Evolutionary conservation across 768 basidiomycete genomes (phyloP), one percentile per base, ranked within the genome.

Genomic region (Naganishia vaughanmartiniae): DNA sequence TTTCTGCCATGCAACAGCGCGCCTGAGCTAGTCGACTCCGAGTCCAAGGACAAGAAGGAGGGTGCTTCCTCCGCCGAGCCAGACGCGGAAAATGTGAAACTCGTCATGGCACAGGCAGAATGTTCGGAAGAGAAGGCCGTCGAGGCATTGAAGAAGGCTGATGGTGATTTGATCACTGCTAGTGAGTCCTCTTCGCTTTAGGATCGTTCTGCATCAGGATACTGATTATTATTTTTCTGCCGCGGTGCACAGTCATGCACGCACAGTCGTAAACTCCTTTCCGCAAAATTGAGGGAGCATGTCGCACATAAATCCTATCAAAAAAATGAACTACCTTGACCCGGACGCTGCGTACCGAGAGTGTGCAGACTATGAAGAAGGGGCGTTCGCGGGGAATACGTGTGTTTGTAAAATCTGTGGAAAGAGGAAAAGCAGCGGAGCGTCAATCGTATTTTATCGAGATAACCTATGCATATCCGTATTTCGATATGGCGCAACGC

Each of bases 161-260:
- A 90, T 65, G 93, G 93, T 46, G 94, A 98, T 83, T 81, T 98
- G 81, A 94, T 96, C 85, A 94, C 93, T 82, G 94, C 93, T 72
- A 95, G 93, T 95, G 80, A 82, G 93, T 90, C 55, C 26, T 21
- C 12, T 31, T 14, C 34, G 6, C n/a, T 15, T 11, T 36, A 9
- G 28, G 33, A 19, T 2, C 6, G 7, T 17, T 10, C 6, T 17
- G 5, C 9, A 31, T 19, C 21, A 14, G 33, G 33, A 11, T 39
- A 12, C 31, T n/a, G 17, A 34, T 39, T 56, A 9, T 31, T 30
- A 6, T 15, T 45, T 26, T 26, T 12, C 30, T 51, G 19, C 48
- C 24, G n/a, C 5, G 24, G 1, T n/a, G 24, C 48, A 51, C 48
- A 63, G 60, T 63, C 39, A 63, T 63, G 60, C 60, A 63, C 60